Evolutionary conservation across 495 filamentous ascomycete genomes (phyloP), one percentile per base, ranked within the genome.

Genomic region (Annulohypoxylon bovei): DNA sequence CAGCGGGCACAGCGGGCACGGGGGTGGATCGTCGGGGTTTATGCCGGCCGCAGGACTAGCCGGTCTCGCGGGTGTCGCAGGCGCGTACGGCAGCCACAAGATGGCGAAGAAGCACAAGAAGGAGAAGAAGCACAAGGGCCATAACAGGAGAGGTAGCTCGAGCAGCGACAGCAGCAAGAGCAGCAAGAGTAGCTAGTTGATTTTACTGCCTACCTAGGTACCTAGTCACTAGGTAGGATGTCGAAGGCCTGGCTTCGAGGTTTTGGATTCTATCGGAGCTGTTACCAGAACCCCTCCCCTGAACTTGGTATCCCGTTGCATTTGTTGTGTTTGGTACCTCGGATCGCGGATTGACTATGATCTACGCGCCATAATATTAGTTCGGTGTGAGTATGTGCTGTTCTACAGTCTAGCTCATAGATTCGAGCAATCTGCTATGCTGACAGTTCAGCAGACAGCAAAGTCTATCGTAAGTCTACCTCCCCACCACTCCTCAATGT

Each of bases 101-200:
- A 25, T 42, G 37, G 6, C 16, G 20, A 77, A 77, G 57, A 74
- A 74, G 59, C 62, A 77, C 30, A 77, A 77, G 70, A 75, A 77
- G 42, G 46, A 73, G 2, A 76, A 76, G 72, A 73, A 70, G 42
- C 66, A 76, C 42, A 75, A 68, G 32, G 60, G 67, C 20, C 69
- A 70, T 25, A 75, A 67, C 16, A 67, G 71, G 32, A 68, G 57
- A 18, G 76, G 71, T 47, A 70, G 71, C 32, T 67, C 65, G 11
- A 77, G 75, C 32, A 66, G 57, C 12, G 54, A 46, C 30, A 75
- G 70, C 56, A 75, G 72, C 23, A 70, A 65, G 39, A 64, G 71
- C 23, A 74, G 71, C 52, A 50, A 40, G 2, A 76, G 74, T 40
- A 72, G 68, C 33, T 49, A 49, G 44, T 23, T 25, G n/a, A n/a